Evolutionary conservation across 305 asterid genomes (phyloP).

Genomic region (Fraxinus angustifolia): DNA sequence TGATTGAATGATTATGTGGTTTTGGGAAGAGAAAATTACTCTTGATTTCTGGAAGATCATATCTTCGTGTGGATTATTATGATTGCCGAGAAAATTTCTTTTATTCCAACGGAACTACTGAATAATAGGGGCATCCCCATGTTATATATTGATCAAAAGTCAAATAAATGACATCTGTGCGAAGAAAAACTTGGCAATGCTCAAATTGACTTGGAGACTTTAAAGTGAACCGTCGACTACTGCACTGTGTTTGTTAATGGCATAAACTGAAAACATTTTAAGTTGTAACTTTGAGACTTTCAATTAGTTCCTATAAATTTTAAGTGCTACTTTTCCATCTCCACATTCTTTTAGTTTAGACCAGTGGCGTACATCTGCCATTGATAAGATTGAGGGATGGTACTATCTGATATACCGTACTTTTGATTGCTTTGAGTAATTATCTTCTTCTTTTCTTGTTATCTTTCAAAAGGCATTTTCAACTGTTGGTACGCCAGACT

Average conservation of each 20-base stretch:
- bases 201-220: neutral
- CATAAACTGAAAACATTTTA: neutral
- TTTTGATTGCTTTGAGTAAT: neutral
- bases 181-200: neutral
- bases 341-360: neutral
- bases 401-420: neutral
- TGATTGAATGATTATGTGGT: neutral
- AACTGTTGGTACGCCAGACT: slow-evolving; percentile 31
- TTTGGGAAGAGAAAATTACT: neutral
- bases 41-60: neutral
- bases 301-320: neutral
- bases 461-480: slow-evolving; percentile 25
- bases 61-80: neutral
- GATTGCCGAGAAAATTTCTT: neutral
- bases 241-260: neutral
- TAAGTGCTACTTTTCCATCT: neutral
- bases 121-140: neutral
- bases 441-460: neutral
- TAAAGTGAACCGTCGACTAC: neutral
- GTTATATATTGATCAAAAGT: neutral
- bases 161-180: neutral
- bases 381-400: neutral
- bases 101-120: neutral
- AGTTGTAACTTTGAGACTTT: neutral
- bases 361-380: neutral